Evolutionary conservation across 441 rosid species (phyloP).

Genomic region (Corymbia citriodora): DNA sequence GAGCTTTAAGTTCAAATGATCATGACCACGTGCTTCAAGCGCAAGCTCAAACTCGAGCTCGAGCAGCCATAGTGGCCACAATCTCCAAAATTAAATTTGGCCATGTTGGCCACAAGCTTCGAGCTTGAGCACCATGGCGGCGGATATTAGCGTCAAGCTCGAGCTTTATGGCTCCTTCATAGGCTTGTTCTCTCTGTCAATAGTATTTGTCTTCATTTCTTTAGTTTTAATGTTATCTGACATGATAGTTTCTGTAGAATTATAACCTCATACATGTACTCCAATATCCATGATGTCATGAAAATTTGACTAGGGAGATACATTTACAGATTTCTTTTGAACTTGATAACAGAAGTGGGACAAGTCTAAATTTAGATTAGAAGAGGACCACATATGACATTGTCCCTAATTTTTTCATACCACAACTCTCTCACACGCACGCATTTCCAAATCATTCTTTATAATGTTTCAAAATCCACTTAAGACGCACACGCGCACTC

Average conservation of each 20-base stretch:
- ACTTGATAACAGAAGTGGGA: not conserved
- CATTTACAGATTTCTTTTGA: too few species aligned
- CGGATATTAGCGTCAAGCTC: not conserved
- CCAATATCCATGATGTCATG: not conserved
- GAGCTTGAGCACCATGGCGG: not conserved
- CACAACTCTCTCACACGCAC: not conserved
- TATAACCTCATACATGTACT: not conserved
- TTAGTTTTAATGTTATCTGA: not conserved
- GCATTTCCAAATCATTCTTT: not conserved
- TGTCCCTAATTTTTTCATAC: not conserved
- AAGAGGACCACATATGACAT: not conserved
- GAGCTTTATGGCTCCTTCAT: not conserved
- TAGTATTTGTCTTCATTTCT: not conserved
- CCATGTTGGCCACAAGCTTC: not conserved
- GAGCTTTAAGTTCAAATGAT: not conserved
- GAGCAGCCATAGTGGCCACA: not conserved
- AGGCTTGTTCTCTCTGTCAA: not conserved
- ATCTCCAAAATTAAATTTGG: not conserved
- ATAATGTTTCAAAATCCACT: not conserved
- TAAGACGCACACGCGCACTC: not conserved
- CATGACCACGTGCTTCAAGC: not conserved
- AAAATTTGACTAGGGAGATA: not conserved
- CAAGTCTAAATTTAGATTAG: not conserved
- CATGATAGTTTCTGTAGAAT: not conserved
- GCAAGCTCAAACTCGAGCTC: not conserved